These are phyloP conservation scores for Rhazya stricta DNA, from an alignment of 257 asterid genomes.

Conservation along the genomic window DNA sequence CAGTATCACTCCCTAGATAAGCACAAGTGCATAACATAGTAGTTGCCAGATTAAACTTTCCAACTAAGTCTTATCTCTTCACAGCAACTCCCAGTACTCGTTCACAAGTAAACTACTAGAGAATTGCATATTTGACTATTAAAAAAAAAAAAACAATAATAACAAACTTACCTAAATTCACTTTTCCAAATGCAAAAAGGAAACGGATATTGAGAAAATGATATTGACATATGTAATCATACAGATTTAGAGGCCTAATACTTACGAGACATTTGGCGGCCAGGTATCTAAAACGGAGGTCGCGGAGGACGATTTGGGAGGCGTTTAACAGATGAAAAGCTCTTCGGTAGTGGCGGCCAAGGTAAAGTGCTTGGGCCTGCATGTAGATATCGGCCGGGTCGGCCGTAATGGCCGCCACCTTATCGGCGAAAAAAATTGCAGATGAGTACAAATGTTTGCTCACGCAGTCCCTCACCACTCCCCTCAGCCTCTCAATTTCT, in stretches of 20 bases:
- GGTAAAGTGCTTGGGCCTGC: constrained; percentile 99
- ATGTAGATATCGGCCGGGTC: constrained; percentile 96
- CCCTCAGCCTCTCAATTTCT: constrained; percentile 83
- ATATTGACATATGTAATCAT: neutral
- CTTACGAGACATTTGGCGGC: constrained; percentile 96
- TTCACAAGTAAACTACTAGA: neutral
- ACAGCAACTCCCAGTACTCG: neutral
- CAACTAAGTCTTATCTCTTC: neutral
- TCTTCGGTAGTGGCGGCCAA: constrained; percentile 90
- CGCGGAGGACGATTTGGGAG: constrained; percentile 93
- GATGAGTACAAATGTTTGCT: constrained; percentile 97
- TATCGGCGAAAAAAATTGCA: constrained; percentile 95
- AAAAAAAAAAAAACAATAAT: too few relatives aligned
- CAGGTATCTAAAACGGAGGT: constrained; percentile 95
- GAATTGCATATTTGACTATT: neutral
- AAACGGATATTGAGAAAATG: neutral
- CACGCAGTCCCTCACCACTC: constrained; percentile 89
- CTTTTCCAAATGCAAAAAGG: neutral
- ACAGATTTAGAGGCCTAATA: neutral
- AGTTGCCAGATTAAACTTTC: neutral
- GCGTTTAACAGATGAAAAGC: constrained; percentile 96
- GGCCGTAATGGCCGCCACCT: constrained; percentile 90
- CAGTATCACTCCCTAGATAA: neutral
- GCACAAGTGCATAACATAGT: neutral
- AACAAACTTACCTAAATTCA: neutral